A percentile compares a stretch with the other conserved stretches of the same genome.
Evolutionary conservation across 768 basidiomycete genomes (phyloP).

Genomic region (Nidularia sp.): DNA sequence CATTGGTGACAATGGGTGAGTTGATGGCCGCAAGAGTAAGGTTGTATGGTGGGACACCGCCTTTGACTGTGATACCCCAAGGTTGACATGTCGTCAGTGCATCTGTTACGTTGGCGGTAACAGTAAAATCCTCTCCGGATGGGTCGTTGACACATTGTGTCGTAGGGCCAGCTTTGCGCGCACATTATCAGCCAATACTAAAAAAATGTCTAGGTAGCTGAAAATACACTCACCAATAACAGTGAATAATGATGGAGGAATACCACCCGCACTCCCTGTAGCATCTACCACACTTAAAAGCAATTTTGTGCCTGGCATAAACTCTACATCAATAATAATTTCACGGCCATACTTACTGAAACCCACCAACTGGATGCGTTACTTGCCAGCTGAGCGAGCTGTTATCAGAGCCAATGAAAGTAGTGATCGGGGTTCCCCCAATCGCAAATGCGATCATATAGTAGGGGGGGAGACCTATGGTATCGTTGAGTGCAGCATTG

Average conservation of each 20-base stretch:
- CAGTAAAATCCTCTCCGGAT: slow-evolving; percentile 20
- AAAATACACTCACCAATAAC: slow-evolving; percentile 22
- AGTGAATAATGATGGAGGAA: slow-evolving; percentile 20
- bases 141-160: slow-evolving; percentile 24
- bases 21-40: slow-evolving; percentile 27
- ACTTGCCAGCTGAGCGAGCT: slow-evolving; percentile 30
- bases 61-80: slow-evolving; percentile 34
- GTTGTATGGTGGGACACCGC: slow-evolving; percentile 36
- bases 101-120: slow-evolving; percentile 28
- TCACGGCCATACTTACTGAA: not conserved
- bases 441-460: slow-evolving; percentile 37
- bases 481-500: slow-evolving; percentile 7
- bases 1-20: slow-evolving; percentile 29
- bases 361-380: slow-evolving; percentile 35
- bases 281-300: slow-evolving; percentile 33
- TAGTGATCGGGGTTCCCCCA: slow-evolving; percentile 27
- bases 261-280: slow-evolving; percentile 27
- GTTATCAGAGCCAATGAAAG: slow-evolving; percentile 26
- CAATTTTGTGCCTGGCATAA: slow-evolving; percentile 25
- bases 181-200: not conserved
- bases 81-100: slow-evolving; percentile 32
- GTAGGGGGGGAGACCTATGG: slow-evolving; percentile 27
- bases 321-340: not conserved
- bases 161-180: slow-evolving; percentile 20
- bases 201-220: not conserved